phyloP scores from a whole-genome alignment of 2,329 filamentous ascomycete genomes.

The Escovopsis sp. region DNA sequence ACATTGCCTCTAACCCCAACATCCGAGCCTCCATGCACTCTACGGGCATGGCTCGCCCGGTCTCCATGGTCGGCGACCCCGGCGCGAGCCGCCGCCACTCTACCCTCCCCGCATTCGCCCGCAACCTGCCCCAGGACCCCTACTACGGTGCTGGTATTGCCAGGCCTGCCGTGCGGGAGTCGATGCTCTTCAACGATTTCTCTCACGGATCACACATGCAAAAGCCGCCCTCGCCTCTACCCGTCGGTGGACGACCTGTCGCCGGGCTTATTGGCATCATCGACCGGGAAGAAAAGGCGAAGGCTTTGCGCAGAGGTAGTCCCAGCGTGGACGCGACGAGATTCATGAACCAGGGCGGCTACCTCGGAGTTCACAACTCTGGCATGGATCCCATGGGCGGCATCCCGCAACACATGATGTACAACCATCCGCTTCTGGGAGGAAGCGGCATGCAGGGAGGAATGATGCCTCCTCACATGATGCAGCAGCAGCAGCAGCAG shows the following conservation, averaged over 20 bases:
- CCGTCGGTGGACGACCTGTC: constrained; percentile 35
- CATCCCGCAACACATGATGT: constrained; percentile 31
- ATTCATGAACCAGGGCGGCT: constrained; percentile 17
- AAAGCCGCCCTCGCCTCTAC: constrained; percentile 26
- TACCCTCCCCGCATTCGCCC: constrained; percentile 65
- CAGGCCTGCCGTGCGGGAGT: constrained; percentile 57
- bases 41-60: constrained; percentile 26
- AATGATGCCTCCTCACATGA: constrained; percentile 13
- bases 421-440: constrained; percentile 13
- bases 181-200: constrained; percentile 53
- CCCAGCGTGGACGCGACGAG: constrained; percentile 47
- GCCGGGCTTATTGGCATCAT: constrained; percentile 72
- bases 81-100: constrained; percentile 17
- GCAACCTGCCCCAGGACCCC: constrained; percentile 69
- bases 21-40: constrained; percentile 35
- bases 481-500: constrained; percentile 28
- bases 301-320: constrained; percentile 64
- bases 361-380: constrained; percentile 21
- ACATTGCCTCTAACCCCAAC: constrained; percentile 56
- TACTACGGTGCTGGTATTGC: constrained; percentile 70
- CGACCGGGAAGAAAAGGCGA: constrained; percentile 65
- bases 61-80: constrained; percentile 42
- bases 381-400: constrained; percentile 34
- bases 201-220: constrained; percentile 22
- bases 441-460: constrained; percentile 13